Evolutionary conservation across 352 stramenopile genomes (phyloP).

Genomic region (Phytophthora pinifolia): DNA sequence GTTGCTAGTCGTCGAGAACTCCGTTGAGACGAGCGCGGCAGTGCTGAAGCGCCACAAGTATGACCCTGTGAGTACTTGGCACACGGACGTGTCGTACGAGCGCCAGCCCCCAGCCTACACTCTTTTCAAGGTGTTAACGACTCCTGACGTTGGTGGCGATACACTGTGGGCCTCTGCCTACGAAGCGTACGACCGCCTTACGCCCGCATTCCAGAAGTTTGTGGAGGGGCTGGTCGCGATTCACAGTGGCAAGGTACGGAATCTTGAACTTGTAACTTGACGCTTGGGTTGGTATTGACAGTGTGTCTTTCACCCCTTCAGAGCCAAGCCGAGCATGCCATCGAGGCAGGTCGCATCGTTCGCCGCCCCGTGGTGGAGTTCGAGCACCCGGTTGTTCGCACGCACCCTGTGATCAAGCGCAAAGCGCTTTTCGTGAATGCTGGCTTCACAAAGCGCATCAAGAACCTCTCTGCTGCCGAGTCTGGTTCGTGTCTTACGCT

Average conservation of each 20-base stretch:
- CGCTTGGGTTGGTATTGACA: too few species aligned
- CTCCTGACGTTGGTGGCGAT: slow-evolving; percentile 31
- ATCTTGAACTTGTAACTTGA: too few species aligned
- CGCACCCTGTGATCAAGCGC: slow-evolving; percentile 2
- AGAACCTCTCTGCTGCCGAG: slow-evolving; percentile 6
- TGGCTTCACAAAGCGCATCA: slow-evolving; percentile 14
- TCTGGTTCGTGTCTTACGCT: slow-evolving; percentile 1
- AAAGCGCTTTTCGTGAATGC: slow-evolving; percentile 12
- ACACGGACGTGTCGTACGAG: slow-evolving; percentile 37
- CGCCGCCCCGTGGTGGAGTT: slow-evolving; percentile 9
- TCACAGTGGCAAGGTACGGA: slow-evolving; percentile 34
- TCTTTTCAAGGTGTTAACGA: slow-evolving; percentile 22
- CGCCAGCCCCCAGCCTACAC: slow-evolving; percentile 21
- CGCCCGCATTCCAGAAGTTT: slow-evolving; percentile 34
- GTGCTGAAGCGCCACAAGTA: slow-evolving; percentile 17
- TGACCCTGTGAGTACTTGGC: slow-evolving; percentile 28
- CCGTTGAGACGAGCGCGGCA: slow-evolving; percentile 1
- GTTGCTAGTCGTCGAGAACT: slow-evolving; percentile 7
- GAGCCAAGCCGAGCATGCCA: slow-evolving; percentile 29
- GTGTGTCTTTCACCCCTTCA: background rate
- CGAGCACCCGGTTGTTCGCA: slow-evolving; percentile 6
- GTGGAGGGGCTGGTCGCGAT: slow-evolving; percentile 37
- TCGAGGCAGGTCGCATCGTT: slow-evolving; percentile 4
- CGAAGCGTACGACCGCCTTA: slow-evolving; percentile 42
- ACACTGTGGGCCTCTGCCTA: slow-evolving; percentile 40